Evolutionary conservation across 2,329 filamentous ascomycete genomes (phyloP).

Genomic region (Microcyclosporella mali): DNA sequence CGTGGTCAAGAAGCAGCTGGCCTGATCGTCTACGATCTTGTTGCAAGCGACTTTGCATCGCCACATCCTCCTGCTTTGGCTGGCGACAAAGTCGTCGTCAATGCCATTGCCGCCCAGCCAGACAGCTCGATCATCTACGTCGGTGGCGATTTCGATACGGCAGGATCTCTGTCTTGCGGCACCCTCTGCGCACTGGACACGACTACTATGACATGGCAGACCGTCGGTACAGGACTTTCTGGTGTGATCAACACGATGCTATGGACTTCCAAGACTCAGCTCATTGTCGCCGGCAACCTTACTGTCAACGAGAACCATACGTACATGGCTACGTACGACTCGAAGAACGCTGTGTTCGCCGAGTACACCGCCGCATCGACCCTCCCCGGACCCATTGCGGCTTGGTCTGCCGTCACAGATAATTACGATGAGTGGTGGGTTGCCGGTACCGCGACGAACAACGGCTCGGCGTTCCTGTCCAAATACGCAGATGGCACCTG

Average conservation of each 20-base stretch:
- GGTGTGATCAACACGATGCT: constrained; percentile 66
- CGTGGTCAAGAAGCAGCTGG: constrained; percentile 60
- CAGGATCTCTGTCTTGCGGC: constrained; percentile 75
- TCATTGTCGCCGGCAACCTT: constrained; percentile 75
- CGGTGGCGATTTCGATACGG: constrained; percentile 75
- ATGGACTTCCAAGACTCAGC: constrained; percentile 66
- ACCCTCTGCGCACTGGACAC: constrained; percentile 75
- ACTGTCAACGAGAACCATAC: constrained; percentile 59
- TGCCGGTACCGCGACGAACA: constrained; percentile 55
- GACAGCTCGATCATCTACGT: constrained; percentile 72
- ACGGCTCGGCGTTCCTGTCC: constrained; percentile 69
- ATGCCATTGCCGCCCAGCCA: constrained; percentile 67
- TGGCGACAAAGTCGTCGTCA: constrained; percentile 65
- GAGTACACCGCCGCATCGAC: constrained; percentile 54
- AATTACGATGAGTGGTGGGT: constrained; percentile 75
- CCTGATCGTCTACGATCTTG: constrained; percentile 73
- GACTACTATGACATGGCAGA: constrained; percentile 66
- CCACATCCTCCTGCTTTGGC: constrained; percentile 69
- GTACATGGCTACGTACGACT: constrained; percentile 67
- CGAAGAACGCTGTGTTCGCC: constrained; percentile 60
- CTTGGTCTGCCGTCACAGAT: constrained; percentile 66
- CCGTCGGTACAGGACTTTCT: constrained; percentile 64
- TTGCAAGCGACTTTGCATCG: constrained; percentile 52
- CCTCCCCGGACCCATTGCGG: constrained; percentile 74
- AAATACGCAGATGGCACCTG: constrained; percentile 69